Conservation (phyloP, 1,284 basidiomycete genomes). For the Moesziomyces sp. region DNA sequence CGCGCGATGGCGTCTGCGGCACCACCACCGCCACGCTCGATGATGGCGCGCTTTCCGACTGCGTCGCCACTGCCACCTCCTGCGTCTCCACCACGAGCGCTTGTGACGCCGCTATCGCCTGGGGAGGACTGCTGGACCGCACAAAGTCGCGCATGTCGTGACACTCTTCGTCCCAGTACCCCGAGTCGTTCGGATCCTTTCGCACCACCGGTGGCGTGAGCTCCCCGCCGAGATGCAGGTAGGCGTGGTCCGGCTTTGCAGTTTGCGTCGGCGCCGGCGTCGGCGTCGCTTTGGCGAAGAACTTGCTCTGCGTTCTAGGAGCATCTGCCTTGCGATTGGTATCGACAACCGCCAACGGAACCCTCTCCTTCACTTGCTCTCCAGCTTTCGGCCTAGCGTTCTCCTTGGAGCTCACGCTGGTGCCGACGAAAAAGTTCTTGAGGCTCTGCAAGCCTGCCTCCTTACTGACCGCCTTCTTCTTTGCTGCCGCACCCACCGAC, state of each 20-base stretch:
- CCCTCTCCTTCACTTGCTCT: not conserved
- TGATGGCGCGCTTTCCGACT: slow-evolving; percentile 6
- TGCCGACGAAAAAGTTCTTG: slow-evolving; percentile 31
- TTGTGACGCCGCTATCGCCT: slow-evolving; percentile 18
- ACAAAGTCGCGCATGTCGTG: slow-evolving; percentile 39
- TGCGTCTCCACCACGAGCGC: slow-evolving; percentile 35
- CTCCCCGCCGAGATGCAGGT: slow-evolving; percentile 37
- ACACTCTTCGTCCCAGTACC: slow-evolving; percentile 45
- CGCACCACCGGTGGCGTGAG: slow-evolving; percentile 19
- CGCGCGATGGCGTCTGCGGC: slow-evolving; percentile 27
- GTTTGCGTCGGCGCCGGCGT: slow-evolving; percentile 4
- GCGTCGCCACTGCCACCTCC: slow-evolving; percentile 23
- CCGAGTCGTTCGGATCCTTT: slow-evolving; percentile 28
- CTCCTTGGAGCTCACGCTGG: not conserved
- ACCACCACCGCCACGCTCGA: slow-evolving; percentile 28
- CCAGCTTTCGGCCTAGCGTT: slow-evolving; percentile 1
- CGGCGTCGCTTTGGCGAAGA: slow-evolving; percentile 16
- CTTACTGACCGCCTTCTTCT: slow-evolving; percentile 35
- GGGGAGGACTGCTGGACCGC: slow-evolving; percentile 30
- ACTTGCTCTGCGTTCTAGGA: slow-evolving; percentile 23
- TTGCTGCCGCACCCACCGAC: slow-evolving; percentile 5
- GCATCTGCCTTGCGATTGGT: slow-evolving; percentile 9
- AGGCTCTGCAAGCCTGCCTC: slow-evolving; percentile 44
- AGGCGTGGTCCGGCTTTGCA: slow-evolving; percentile 17
- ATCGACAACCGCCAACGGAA: slow-evolving; percentile 21